A percentile compares a stretch with the other conserved stretches of the same genome.
Conservation (phyloP, 108 stramenopile species). For the Hondaea fermentalgiana region DNA sequence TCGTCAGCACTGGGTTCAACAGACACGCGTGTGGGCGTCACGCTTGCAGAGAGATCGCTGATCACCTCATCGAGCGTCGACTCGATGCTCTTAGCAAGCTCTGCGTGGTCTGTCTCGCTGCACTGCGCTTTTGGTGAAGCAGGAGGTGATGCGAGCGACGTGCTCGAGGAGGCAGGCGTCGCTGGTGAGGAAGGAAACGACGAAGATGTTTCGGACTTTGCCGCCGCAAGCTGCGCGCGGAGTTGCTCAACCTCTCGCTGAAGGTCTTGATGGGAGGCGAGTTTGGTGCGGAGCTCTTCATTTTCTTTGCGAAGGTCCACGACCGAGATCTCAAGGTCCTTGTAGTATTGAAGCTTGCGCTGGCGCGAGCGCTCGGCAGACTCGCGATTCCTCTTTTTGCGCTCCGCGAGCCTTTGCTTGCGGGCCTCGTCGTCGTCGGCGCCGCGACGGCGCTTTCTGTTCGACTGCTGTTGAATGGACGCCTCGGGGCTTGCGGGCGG, state of each 20-base stretch:
- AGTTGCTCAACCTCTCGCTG: not conserved
- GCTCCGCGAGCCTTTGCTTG: not conserved
- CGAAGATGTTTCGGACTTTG: no score
- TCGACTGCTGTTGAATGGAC: not conserved
- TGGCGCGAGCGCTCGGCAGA: not conserved
- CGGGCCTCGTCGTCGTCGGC: not conserved
- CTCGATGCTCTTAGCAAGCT: no score
- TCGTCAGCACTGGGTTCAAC: no score
- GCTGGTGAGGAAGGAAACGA: no score
- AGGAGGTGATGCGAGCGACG: no score
- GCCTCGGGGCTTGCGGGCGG: not conserved
- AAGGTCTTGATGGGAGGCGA: not conserved
- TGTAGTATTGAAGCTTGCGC: conserved; percentile 19
- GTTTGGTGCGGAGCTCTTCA: not conserved
- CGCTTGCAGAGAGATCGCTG: no score
- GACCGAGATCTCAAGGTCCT: not conserved
- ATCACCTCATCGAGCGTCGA: no score
- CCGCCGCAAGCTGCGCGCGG: no score
- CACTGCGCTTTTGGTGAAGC: no score
- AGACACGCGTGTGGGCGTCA: no score
- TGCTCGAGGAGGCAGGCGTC: no score
- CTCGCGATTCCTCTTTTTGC: not conserved
- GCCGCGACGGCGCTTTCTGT: not conserved
- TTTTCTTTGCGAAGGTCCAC: not conserved
- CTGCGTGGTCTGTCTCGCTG: no score